phyloP scores from a whole-genome alignment of 805 yeast species.

The Metschnikowia anglica region DNA sequence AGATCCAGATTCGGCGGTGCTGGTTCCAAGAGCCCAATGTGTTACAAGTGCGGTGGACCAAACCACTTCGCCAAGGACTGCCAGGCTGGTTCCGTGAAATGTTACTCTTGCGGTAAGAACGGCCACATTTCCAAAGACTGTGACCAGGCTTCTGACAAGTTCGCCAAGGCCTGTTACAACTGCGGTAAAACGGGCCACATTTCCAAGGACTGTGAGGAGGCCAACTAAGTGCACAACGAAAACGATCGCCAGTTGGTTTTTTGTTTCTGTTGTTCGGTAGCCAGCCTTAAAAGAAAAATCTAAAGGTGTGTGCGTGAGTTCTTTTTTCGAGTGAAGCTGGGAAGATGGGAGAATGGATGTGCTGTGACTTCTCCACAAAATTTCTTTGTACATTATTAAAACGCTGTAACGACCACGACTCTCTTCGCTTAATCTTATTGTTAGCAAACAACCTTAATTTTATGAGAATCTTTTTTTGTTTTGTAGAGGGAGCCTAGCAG shows the following conservation, averaged over 20 bases:
- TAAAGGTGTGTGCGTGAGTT: not conserved
- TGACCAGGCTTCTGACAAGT: slow-evolving; percentile 45
- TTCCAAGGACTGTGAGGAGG: slow-evolving; percentile 65
- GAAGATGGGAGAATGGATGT: slow-evolving; percentile 18
- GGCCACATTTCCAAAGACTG: slow-evolving; percentile 92
- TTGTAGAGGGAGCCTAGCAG: too few species aligned
- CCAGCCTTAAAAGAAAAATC: not conserved
- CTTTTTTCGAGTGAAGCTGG: slow-evolving; percentile 14
- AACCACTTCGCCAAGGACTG: slow-evolving; percentile 93
- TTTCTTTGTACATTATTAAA: slow-evolving; percentile 18
- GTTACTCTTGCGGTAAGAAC: slow-evolving; percentile 88
- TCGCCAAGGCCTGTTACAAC: slow-evolving; percentile 64
- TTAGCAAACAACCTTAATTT: slow-evolving; percentile 6
- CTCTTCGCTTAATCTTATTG: slow-evolving; percentile 14
- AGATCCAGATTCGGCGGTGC: slow-evolving; percentile 2
- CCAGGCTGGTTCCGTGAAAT: slow-evolving; percentile 67
- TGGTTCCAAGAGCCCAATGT: slow-evolving; percentile 48
- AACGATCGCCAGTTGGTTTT: too few species aligned
- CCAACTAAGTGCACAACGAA: slow-evolving; percentile 15
- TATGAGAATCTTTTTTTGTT: not conserved
- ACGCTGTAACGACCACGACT: slow-evolving; percentile 22
- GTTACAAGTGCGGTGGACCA: slow-evolving; percentile 91
- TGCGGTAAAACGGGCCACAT: slow-evolving; percentile 85
- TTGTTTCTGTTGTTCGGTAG: slow-evolving; percentile 4
- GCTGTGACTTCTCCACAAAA: slow-evolving; percentile 14